Evolutionary conservation across 306 rosid genomes (phyloP).

Genomic region (Malus sieversii): DNA sequence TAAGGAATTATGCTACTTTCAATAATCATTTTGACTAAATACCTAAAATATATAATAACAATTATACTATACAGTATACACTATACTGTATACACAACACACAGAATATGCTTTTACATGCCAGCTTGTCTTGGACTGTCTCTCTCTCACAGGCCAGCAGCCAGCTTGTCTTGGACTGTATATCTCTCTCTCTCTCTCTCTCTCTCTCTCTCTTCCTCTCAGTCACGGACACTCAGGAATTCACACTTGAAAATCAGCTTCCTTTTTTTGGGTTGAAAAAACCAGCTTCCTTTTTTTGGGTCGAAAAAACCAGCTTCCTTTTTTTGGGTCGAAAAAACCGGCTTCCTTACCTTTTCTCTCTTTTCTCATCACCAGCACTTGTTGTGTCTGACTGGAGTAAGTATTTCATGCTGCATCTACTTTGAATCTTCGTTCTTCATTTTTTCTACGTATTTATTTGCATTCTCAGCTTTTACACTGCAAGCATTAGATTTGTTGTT

Average conservation of each 20-base stretch:
- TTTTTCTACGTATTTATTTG: conserved; percentile 3
- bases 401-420: conserved; percentile 20
- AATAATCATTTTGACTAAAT: too few relatives aligned
- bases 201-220: not conserved
- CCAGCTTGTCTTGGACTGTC: conserved; percentile 35
- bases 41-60: not conserved
- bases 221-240: not conserved
- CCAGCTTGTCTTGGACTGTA: conserved; percentile 32
- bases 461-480: not conserved
- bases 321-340: conserved; percentile 1
- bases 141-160: not conserved
- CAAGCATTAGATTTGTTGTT: not conserved
- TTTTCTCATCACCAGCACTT: not conserved
- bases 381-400: not conserved
- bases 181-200: not conserved
- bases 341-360: conserved; percentile 9
- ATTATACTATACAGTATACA: not conserved
- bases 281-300: conserved; percentile 8
- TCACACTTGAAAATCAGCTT: not conserved
- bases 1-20: too few relatives aligned
- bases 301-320: conserved; percentile 8
- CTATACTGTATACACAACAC: not conserved
- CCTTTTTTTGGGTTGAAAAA: not conserved
- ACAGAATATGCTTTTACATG: conserved; percentile 4
- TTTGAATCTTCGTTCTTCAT: not conserved